Conservation (phyloP, 371 early-diverging fungal species). For the Rhizopus sp. region DNA sequence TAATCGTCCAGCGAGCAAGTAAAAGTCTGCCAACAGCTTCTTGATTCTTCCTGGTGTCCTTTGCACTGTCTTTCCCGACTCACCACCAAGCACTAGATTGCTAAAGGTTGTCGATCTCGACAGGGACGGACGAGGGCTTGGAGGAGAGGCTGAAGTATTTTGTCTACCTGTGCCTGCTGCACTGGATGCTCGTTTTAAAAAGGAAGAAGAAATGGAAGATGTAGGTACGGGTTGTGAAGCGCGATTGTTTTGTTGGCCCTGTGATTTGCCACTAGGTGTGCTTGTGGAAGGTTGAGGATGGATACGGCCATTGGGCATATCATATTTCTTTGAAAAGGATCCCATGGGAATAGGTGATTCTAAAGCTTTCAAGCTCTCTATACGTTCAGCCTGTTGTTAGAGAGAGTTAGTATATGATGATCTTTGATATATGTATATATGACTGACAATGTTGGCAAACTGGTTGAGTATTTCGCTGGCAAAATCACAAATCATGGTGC, state of each 20-base stretch:
- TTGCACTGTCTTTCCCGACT: conserved; percentile 31
- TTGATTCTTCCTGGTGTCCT: conserved; percentile 75
- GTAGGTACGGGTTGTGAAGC: conserved; percentile 15
- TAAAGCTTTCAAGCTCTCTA: conserved; percentile 34
- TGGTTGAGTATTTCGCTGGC: conserved; percentile 68
- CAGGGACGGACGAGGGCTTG: conserved; percentile 25
- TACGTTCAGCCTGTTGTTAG: conserved; percentile 31
- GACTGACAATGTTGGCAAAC: conserved; percentile 40
- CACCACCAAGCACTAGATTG: conserved; percentile 9
- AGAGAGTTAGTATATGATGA: background rate
- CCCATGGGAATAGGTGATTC: conserved; percentile 40
- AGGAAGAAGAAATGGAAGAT: conserved; percentile 15
- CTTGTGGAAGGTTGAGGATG: conserved; percentile 19
- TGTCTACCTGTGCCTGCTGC: conserved; percentile 8
- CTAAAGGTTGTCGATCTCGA: conserved; percentile 22
- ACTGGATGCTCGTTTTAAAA: conserved; percentile 27
- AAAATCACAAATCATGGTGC: conserved; percentile 75
- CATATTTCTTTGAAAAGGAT: conserved; percentile 11
- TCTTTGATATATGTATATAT: background rate
- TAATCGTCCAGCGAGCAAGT: conserved; percentile 69
- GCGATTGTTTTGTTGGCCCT: background rate
- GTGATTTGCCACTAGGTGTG: conserved; percentile 10
- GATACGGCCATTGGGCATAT: conserved; percentile 8
- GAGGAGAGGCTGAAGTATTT: conserved; percentile 10
- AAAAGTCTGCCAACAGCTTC: conserved; percentile 80